Base-by-base conservation (phyloP, 2,329 filamentous ascomycete genomes). In the Knufia fluminis region DNA sequence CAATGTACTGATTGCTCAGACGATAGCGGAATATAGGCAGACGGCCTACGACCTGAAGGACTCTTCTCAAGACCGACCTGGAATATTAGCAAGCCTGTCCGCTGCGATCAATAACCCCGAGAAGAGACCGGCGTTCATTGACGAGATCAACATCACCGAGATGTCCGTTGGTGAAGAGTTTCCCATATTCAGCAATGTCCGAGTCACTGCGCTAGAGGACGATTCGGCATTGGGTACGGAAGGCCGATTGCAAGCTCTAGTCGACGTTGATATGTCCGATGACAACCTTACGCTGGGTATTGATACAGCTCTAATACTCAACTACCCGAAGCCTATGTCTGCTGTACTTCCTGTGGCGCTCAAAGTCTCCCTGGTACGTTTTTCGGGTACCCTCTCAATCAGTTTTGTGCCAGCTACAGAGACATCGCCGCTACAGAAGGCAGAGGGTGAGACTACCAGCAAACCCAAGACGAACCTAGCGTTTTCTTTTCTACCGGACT, bases 111-210 rank as follows among this genome's bases (percentile, higher is more conserved):
- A 98, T 61, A 85, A 90, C n/a, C 77, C 79, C 9, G 82, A 82
- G 39, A 86, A 92, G 53, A 85, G 92, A 49, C 92, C 92, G 0
- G 86, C 90, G 57, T 98, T 94, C 66, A 75, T 98, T 26, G 91
- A 94, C 64, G 86, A 92, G 62, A 97, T 98, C 54, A 83, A 83
- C 22, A 86, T 98, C 48, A 95, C 90, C 2, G 91, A 98, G 68
- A 81, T 98, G 52, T 94, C 85, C 45, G 73, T 98, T 3, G 92
- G 92, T 24, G 92, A 98, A 61, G 92, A 98, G 61, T 98, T 97
- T 57, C 92, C 92, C 23, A 98, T 98, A 47, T 94, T 98, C 67
- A 96, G 90, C 71, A 98, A 98, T 66, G 97, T 92, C 63, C 82
- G 92, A 52, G 85, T 98, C 49, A 96, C 96, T 53, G 88, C 90